Conservation (phyloP, 164 flowering plant genomes). For the Paratinospora sagittata region DNA sequence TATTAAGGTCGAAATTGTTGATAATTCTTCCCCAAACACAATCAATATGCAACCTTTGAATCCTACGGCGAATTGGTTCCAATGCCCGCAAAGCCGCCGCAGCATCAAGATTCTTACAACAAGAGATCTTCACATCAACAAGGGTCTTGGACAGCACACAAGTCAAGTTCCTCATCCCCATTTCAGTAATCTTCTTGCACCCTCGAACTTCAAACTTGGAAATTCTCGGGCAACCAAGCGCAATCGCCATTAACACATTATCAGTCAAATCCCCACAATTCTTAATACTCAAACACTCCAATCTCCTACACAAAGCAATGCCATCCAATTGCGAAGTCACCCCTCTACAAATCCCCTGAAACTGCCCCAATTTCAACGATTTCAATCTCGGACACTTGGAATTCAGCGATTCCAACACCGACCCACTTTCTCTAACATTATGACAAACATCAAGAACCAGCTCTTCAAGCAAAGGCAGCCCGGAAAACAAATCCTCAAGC, state of each 20-base stretch:
- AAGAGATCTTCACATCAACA: slow-evolving; percentile 58
- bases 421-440: slow-evolving; percentile 58
- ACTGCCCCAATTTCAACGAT: slow-evolving; percentile 62
- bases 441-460: slow-evolving; percentile 61
- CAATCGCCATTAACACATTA: slow-evolving; percentile 59
- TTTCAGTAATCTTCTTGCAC: slow-evolving; percentile 56
- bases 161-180: slow-evolving; percentile 56
- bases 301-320: slow-evolving; percentile 54
- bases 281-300: slow-evolving; percentile 53
- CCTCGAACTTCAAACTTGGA: slow-evolving; percentile 63
- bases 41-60: slow-evolving; percentile 68
- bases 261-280: slow-evolving; percentile 67
- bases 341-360: slow-evolving; percentile 64
- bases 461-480: slow-evolving; percentile 54
- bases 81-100: slow-evolving; percentile 45
- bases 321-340: slow-evolving; percentile 62
- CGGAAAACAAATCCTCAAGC: slow-evolving; percentile 45
- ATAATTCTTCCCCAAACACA: slow-evolving; percentile 50
- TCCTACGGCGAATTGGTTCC: slow-evolving; percentile 56
- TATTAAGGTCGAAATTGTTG: slow-evolving; percentile 36
- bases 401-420: slow-evolving; percentile 49
- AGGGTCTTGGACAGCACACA: slow-evolving; percentile 47
- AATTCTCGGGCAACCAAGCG: slow-evolving; percentile 62
- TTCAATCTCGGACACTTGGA: slow-evolving; percentile 52
- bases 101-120: slow-evolving; percentile 65